Conservation (phyloP, 192 early-diverging fungal genomes). For the Allomyces macrogynus region DNA sequence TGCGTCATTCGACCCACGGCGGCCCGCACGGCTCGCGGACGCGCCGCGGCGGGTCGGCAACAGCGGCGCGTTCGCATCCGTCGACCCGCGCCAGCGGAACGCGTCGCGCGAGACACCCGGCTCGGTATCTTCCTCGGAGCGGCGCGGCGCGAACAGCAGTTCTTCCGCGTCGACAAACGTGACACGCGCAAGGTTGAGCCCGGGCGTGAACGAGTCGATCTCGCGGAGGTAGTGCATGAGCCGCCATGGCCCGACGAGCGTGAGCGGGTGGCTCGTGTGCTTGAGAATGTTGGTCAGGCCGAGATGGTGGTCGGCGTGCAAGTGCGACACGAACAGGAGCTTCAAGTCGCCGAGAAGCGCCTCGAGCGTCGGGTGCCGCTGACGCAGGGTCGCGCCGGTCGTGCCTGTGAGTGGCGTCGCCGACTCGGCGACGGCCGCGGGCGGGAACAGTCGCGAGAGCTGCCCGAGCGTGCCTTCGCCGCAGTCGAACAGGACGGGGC, state of each 20-base stretch:
- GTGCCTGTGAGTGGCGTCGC: no score
- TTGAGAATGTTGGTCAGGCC: constrained; percentile 54
- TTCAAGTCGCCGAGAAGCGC: constrained; percentile 34
- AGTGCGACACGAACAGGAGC: constrained; percentile 75
- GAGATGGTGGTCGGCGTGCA: constrained; percentile 97
- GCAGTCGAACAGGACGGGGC: constrained; percentile 60
- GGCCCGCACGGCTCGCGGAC: no score
- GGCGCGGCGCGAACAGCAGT: constrained; percentile 2
- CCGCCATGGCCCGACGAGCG: constrained; percentile 20
- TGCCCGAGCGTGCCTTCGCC: constrained; percentile 79
- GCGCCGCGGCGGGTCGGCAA: no score
- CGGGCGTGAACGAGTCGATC: constrained; percentile 4
- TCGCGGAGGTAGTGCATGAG: constrained; percentile 24
- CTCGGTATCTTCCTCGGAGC: no score
- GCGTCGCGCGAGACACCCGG: no score
- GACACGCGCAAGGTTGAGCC: constrained; percentile 1
- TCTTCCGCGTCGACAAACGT: neutral
- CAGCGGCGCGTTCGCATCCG: no score
- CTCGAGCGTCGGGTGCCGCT: constrained; percentile 9
- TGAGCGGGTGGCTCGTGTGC: constrained; percentile 41
- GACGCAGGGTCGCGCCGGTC: constrained; percentile 6
- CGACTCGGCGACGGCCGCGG: constrained; percentile 7
- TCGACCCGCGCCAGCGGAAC: no score
- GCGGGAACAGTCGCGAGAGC: constrained; percentile 52
- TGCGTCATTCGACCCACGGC: no score